These are phyloP conservation scores for Amesomyces nigricolor DNA, from an alignment of 2,329 filamentous ascomycete species.

Conservation along the genomic window DNA sequence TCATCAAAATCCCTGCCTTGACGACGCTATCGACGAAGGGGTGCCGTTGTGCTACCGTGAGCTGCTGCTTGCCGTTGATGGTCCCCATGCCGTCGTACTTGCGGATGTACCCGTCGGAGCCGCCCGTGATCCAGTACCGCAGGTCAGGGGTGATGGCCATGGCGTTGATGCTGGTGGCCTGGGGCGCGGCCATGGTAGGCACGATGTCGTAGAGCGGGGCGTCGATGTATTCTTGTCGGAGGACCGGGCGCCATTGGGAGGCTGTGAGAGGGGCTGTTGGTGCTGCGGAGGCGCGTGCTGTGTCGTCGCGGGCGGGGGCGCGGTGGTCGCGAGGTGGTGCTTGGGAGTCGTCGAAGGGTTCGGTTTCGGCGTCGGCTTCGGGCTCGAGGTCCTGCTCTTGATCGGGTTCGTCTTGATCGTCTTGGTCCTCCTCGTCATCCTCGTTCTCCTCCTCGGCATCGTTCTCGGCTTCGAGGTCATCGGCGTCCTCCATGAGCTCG, in stretches of 20 bases:
- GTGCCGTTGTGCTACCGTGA: conserved; percentile 92
- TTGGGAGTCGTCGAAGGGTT: conserved; percentile 34
- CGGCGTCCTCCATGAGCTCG: conserved; percentile 50
- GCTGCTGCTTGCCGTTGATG: conserved; percentile 85
- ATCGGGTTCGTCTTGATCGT: conserved; percentile 31
- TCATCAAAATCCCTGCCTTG: conserved; percentile 89
- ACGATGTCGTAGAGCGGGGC: conserved; percentile 89
- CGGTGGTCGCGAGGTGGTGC: conserved; percentile 16
- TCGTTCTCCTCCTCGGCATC: conserved; percentile 41
- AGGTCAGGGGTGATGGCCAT: conserved; percentile 89
- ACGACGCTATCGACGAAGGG: conserved; percentile 97
- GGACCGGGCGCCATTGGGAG: conserved; percentile 49
- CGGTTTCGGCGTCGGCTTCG: conserved; percentile 31
- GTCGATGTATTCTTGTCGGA: conserved; percentile 72
- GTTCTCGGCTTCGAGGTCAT: conserved; percentile 34
- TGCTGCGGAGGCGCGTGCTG: conserved; percentile 27
- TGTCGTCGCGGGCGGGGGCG: conserved; percentile 11
- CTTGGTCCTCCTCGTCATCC: conserved; percentile 38
- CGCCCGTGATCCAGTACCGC: conserved; percentile 90
- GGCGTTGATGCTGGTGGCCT: conserved; percentile 92
- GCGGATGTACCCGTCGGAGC: conserved; percentile 89
- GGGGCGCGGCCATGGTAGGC: conserved; percentile 92
- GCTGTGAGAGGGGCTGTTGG: conserved; percentile 29
- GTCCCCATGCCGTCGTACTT: conserved; percentile 96
- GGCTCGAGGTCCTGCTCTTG: conserved; percentile 22